A percentile compares a stretch with the other conserved stretches of the same genome.
Evolutionary conservation across 108 stramenopile genomes (phyloP).

Genomic region (Cyclotella kingstonii): DNA sequence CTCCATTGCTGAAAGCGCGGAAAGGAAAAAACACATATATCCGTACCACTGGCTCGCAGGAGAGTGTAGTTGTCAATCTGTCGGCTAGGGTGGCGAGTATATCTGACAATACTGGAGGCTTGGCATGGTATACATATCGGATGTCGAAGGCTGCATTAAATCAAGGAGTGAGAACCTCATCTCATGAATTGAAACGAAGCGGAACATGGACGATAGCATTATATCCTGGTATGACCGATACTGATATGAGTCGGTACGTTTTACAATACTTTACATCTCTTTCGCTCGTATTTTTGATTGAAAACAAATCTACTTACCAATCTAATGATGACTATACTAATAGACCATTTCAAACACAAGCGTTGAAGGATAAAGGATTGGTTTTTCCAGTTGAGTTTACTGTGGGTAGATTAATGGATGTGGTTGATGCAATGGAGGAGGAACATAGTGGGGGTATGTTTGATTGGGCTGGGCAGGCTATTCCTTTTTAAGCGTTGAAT

Average conservation of each 20-base stretch:
- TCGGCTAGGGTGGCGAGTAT: slow-evolving; percentile 69
- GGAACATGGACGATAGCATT: slow-evolving; percentile 52
- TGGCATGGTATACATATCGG: slow-evolving; percentile 78
- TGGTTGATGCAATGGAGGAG: slow-evolving; percentile 54
- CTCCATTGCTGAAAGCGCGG: slow-evolving; percentile 38
- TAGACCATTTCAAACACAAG: slow-evolving; percentile 54
- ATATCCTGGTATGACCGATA: slow-evolving; percentile 78
- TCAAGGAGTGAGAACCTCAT: slow-evolving; percentile 44
- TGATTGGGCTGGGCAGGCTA: slow-evolving; percentile 53
- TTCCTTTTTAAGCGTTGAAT: slow-evolving; percentile 23
- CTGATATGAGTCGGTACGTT: slow-evolving; percentile 49
- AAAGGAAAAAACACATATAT: slow-evolving; percentile 28
- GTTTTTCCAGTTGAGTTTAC: slow-evolving; percentile 50
- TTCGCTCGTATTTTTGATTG: too few species aligned
- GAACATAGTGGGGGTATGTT: slow-evolving; percentile 55
- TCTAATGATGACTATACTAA: too few species aligned
- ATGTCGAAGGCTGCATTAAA: slow-evolving; percentile 73
- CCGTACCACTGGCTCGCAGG: slow-evolving; percentile 18
- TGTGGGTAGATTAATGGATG: slow-evolving; percentile 48
- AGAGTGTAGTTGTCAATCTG: slow-evolving; percentile 58
- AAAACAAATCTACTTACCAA: too few species aligned
- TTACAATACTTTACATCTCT: background rate
- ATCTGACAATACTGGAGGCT: slow-evolving; percentile 55
- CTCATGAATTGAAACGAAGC: slow-evolving; percentile 54
- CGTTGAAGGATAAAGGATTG: slow-evolving; percentile 32